A percentile compares a stretch with the other conserved stretches of the same genome.
phyloP scores from a whole-genome alignment of 441 rosid species.

The Populus tomentosa region DNA sequence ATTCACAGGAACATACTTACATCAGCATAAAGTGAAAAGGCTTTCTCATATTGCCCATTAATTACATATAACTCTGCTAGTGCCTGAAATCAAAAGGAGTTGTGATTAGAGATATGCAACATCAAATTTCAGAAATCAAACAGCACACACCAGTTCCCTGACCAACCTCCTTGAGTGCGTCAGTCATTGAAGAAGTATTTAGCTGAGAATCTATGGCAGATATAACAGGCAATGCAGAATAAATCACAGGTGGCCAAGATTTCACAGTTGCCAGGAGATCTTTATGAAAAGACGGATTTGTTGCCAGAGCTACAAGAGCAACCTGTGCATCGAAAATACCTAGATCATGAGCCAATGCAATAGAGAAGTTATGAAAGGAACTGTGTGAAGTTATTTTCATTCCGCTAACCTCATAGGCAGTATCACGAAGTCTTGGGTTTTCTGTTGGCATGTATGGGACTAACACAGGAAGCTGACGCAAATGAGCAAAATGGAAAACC shows the following conservation, averaged over 20 bases:
- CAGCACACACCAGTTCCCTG: constrained; percentile 5
- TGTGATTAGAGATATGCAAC: constrained; percentile 16
- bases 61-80: constrained; percentile 88
- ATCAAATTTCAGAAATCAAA: constrained; percentile 19
- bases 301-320: constrained; percentile 96
- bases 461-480: constrained; percentile 94
- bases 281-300: constrained; percentile 74
- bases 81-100: constrained; percentile 46
- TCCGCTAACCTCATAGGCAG: constrained; percentile 84
- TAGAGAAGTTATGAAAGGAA: constrained; percentile 5
- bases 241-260: constrained; percentile 87
- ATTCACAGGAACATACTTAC: constrained; percentile 46
- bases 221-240: constrained; percentile 84
- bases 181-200: constrained; percentile 93
- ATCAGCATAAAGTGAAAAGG: constrained; percentile 92
- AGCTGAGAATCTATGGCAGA: constrained; percentile 97
- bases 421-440: constrained; percentile 89
- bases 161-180: constrained; percentile 90
- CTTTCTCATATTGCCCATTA: constrained; percentile 88
- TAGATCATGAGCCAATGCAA: constrained; percentile 11
- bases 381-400: not conserved
- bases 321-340: constrained; percentile 47
- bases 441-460: constrained; percentile 96
- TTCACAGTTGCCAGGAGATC: constrained; percentile 89
- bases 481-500: constrained; percentile 99